Conservation (phyloP, 306 rosid species). For the Corylus americana region DNA sequence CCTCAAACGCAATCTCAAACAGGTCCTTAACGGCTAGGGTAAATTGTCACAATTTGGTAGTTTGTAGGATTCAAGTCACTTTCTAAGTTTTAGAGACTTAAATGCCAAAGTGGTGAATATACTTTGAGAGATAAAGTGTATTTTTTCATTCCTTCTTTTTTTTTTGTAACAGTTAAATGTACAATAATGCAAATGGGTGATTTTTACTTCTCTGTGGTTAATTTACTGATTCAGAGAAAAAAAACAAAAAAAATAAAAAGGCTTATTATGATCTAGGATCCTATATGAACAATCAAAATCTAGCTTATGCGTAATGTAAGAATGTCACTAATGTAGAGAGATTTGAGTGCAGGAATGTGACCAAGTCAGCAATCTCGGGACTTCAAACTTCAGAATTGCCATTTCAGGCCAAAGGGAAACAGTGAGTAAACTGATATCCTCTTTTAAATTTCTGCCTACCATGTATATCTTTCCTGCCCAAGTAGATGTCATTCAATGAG, state of each 20-base stretch:
- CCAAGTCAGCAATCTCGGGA: constrained; percentile 52
- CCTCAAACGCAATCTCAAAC: too few species aligned
- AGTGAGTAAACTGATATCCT: constrained; percentile 41
- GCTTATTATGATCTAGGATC: neutral
- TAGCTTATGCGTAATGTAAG: too few species aligned
- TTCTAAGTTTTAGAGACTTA: too few species aligned
- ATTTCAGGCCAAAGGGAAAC: constrained; percentile 32
- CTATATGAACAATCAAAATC: neutral
- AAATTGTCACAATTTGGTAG: too few species aligned
- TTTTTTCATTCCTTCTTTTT: too few species aligned
- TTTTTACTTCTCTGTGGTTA: neutral
- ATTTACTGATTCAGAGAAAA: neutral
- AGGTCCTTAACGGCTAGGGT: too few species aligned
- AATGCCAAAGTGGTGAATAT: too few species aligned
- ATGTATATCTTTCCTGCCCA: too few species aligned
- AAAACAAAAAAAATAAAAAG: neutral
- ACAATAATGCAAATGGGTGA: neutral
- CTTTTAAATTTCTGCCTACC: neutral
- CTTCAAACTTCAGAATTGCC: constrained; percentile 37
- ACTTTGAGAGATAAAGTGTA: too few species aligned
- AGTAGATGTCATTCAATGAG: too few species aligned
- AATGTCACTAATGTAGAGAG: neutral
- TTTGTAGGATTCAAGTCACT: too few species aligned
- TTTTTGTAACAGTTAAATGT: too few species aligned
- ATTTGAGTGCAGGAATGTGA: constrained; percentile 41